Evolutionary conservation across 352 stramenopile genomes (phyloP).

Genomic region (Phytophthora capsici): DNA sequence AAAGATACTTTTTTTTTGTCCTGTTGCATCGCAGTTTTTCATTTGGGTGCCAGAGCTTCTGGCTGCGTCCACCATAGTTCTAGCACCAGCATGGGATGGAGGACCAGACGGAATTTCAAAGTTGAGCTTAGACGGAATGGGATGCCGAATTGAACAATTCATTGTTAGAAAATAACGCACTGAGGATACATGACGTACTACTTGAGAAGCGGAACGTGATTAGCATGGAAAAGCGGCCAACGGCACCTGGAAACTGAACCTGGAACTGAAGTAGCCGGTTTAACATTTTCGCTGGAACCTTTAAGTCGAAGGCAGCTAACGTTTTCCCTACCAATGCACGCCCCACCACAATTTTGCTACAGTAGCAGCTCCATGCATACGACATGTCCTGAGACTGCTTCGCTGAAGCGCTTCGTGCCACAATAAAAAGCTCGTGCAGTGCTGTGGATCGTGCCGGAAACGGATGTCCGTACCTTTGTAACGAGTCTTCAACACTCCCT

Average conservation of each 20-base stretch:
- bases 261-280: conserved; percentile 13
- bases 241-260: conserved; percentile 4
- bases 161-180: not conserved
- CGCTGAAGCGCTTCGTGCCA: not conserved
- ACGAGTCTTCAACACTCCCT: conserved; percentile 24
- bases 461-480: conserved; percentile 33
- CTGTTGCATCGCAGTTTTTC: not conserved
- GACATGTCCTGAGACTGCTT: no score
- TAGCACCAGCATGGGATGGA: conserved; percentile 5
- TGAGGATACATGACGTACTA: no score
- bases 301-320: no score
- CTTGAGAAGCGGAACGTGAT: no score
- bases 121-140: not conserved
- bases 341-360: no score
- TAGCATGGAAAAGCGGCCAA: not conserved
- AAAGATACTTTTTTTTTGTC: conserved; percentile 1
- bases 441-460: conserved; percentile 1
- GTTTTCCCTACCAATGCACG: no score
- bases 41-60: not conserved
- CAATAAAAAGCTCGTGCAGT: conserved; percentile 18
- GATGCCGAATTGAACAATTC: not conserved
- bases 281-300: not conserved
- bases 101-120: not conserved
- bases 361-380: no score
- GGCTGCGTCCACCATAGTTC: not conserved